These are phyloP conservation scores for Cerioporus squamosus DNA, from an alignment of 1,284 basidiomycete species.

Conservation along the genomic window DNA sequence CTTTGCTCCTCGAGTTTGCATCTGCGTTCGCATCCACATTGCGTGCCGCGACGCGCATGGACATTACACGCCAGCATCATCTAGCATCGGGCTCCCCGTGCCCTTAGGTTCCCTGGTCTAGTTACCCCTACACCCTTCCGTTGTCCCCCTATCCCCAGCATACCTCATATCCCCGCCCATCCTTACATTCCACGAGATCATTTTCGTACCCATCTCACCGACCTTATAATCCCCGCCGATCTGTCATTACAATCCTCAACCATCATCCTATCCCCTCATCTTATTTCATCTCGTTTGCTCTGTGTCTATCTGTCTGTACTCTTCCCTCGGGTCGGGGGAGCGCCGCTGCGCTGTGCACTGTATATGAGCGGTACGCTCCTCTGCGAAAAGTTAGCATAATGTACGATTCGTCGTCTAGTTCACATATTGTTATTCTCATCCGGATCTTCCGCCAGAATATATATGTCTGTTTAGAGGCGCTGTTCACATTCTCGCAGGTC, in stretches of 20 bases:
- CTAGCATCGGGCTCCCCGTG: not conserved
- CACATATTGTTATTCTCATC: constrained; percentile 17
- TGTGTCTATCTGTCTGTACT: not conserved
- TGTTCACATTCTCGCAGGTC: not conserved
- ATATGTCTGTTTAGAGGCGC: constrained; percentile 1
- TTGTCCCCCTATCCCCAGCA: not conserved
- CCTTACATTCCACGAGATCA: not conserved
- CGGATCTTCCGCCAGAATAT: not conserved
- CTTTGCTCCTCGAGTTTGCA: not conserved
- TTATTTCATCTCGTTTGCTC: constrained; percentile 1
- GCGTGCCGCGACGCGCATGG: not conserved
- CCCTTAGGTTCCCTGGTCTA: not conserved
- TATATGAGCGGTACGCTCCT: not conserved
- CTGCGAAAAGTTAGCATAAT: constrained; percentile 1
- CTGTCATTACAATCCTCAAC: not conserved
- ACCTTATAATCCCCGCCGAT: not conserved
- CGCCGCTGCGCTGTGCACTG: constrained; percentile 2
- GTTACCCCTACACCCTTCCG: not conserved
- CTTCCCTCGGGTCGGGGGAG: not conserved
- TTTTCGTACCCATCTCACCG: not conserved
- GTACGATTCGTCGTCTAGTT: constrained; percentile 12
- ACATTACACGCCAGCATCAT: constrained; percentile 1
- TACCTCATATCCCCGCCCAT: not conserved
- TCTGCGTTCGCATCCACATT: not conserved
- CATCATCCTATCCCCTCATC: not conserved